A percentile compares a stretch with the other conserved stretches of the same genome.
Evolutionary conservation across 2,329 filamentous ascomycete species (phyloP).

Genomic region (Botrytis sinoallii): DNA sequence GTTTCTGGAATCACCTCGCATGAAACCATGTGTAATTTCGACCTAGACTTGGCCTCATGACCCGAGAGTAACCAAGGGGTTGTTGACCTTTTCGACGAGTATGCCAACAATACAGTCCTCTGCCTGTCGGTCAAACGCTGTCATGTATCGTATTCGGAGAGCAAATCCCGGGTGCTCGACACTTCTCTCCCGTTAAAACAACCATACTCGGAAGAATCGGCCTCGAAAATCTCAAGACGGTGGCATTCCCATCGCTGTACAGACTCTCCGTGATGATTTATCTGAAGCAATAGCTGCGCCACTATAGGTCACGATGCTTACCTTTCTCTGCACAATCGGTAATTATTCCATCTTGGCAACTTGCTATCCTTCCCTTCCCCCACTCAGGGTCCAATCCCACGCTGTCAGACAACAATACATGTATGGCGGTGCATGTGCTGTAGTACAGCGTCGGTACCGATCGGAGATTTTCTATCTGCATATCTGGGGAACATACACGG

Average conservation of each 20-base stretch:
- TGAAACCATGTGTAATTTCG: background rate
- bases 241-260: background rate
- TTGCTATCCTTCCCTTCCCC: background rate
- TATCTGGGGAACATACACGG: background rate
- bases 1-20: background rate
- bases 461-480: background rate
- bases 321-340: background rate
- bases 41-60: background rate
- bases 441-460: background rate
- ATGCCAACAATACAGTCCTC: background rate
- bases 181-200: background rate
- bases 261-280: background rate
- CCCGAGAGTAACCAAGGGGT: background rate
- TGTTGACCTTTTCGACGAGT: background rate
- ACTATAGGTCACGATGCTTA: background rate
- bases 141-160: background rate
- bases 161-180: too few species aligned
- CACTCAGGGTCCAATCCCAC: background rate
- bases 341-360: background rate
- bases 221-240: background rate
- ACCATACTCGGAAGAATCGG: background rate
- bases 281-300: background rate
- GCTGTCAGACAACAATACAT: background rate
- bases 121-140: background rate
- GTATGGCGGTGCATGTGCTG: background rate